A percentile compares a stretch with the other conserved stretches of the same genome.
Evolutionary conservation across 805 yeast genomes (phyloP).

Genomic region (Scheffersomyces lignosus): DNA sequence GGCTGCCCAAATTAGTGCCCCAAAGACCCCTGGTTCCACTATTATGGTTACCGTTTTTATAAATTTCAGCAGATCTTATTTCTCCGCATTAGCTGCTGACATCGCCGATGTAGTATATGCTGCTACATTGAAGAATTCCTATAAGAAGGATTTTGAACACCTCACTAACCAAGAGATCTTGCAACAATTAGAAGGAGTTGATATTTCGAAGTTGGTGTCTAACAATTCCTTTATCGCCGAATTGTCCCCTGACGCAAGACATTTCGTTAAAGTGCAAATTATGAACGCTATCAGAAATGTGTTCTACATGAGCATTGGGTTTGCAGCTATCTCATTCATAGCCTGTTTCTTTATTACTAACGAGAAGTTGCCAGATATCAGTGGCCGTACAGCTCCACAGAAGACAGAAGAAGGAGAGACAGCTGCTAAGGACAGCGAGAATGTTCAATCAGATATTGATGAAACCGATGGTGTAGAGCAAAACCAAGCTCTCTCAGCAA

Average conservation of each 20-base stretch:
- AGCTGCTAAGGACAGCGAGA: no score
- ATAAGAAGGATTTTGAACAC: conserved; percentile 4
- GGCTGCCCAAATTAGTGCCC: conserved; percentile 49
- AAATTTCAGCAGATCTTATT: conserved; percentile 45
- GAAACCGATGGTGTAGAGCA: no score
- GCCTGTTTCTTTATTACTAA: conserved; percentile 38
- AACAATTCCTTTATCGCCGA: conserved; percentile 12
- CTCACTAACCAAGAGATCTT: conserved; percentile 12
- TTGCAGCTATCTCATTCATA: conserved; percentile 31
- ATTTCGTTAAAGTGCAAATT: conserved; percentile 27
- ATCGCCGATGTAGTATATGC: conserved; percentile 44
- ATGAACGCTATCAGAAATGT: conserved; percentile 41
- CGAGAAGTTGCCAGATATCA: conserved; percentile 36
- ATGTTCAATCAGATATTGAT: no score
- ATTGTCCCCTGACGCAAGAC: conserved; percentile 21
- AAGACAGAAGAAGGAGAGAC: not conserved
- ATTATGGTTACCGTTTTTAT: conserved; percentile 49
- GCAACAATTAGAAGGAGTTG: conserved; percentile 17
- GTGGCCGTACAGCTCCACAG: not conserved
- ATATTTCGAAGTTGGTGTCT: conserved; percentile 12
- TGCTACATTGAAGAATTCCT: conserved; percentile 16
- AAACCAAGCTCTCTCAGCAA: no score
- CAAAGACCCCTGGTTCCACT: conserved; percentile 50
- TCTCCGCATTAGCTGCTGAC: conserved; percentile 46
- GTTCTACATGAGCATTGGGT: conserved; percentile 41